phyloP scores from a whole-genome alignment of 202 grass and related monocot species.

The Elaeis oleifera region DNA sequence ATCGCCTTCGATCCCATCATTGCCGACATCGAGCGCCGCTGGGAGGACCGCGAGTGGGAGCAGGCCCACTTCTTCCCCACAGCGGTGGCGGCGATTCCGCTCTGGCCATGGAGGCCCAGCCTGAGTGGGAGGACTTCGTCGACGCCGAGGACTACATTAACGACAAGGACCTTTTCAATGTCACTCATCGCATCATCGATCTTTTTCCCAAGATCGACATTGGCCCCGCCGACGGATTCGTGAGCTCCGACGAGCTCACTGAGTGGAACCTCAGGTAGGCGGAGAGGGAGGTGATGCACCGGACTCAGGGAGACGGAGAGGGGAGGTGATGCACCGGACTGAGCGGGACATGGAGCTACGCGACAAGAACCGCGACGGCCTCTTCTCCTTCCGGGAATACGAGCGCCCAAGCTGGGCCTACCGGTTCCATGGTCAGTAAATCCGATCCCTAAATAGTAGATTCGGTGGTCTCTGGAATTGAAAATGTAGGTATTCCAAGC shows the following conservation, averaged over 20 bases:
- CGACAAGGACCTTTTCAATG: constrained; percentile 57
- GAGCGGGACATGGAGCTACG: constrained; percentile 64
- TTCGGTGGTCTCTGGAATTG: too few species aligned
- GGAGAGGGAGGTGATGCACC: constrained; percentile 59
- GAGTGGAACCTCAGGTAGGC: constrained; percentile 70
- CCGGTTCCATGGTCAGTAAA: constrained; percentile 30
- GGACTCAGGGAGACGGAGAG: constrained; percentile 36
- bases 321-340: constrained; percentile 53
- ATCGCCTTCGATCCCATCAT: constrained; percentile 82
- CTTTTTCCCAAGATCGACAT: constrained; percentile 90
- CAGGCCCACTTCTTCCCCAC: constrained; percentile 18
- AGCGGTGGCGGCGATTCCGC: constrained; percentile 29
- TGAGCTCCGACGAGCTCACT: constrained; percentile 57
- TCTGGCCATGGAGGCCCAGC: constrained; percentile 68
- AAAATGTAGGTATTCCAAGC: too few species aligned
- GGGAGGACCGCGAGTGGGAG: constrained; percentile 77
- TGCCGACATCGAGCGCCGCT: constrained; percentile 56
- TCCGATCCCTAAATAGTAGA: neutral
- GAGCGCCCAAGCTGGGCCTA: constrained; percentile 15
- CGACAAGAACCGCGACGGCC: constrained; percentile 74
- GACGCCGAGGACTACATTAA: constrained; percentile 65
- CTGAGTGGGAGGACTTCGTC: constrained; percentile 49
- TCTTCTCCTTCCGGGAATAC: constrained; percentile 46
- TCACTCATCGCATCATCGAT: constrained; percentile 49
- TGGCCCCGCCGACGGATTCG: constrained; percentile 48